phyloP scores from a whole-genome alignment of 257 asterid genomes.

The Nicotiana benthamiana region DNA sequence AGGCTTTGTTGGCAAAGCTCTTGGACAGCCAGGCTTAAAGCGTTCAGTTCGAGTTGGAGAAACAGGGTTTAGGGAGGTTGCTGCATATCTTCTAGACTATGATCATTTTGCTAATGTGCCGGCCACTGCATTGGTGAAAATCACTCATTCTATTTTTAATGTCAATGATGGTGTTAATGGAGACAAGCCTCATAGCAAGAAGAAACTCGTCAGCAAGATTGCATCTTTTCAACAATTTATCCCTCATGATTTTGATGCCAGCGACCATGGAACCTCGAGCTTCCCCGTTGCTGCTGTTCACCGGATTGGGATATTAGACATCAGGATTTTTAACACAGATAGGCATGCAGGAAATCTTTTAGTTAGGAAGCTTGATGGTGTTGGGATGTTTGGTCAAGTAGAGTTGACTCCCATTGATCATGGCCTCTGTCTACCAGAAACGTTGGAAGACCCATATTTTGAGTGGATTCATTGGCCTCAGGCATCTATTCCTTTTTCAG shows the following conservation, averaged over 20 bases:
- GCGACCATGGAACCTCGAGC: constrained; percentile 92
- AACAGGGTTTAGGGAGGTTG: constrained; percentile 92
- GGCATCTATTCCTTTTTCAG: constrained; percentile 94
- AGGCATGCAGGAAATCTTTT: constrained; percentile 93
- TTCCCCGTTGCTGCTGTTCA: constrained; percentile 89
- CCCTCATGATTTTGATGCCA: constrained; percentile 87
- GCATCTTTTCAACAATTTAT: constrained; percentile 87
- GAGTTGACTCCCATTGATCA: constrained; percentile 90
- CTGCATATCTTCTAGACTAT: constrained; percentile 86
- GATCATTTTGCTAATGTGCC: constrained; percentile 92
- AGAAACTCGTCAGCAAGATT: constrained; percentile 73
- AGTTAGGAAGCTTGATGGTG: constrained; percentile 79
- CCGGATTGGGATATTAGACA: constrained; percentile 87
- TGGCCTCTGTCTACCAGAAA: constrained; percentile 93
- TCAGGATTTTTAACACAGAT: constrained; percentile 92
- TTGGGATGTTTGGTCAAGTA: constrained; percentile 80
- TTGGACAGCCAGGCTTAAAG: constrained; percentile 90
- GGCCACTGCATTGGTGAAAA: constrained; percentile 83
- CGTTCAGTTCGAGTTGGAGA: constrained; percentile 90
- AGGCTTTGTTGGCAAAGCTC: constrained; percentile 93
- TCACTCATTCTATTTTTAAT: constrained; percentile 79
- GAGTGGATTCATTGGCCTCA: constrained; percentile 99
- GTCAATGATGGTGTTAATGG: constrained; percentile 80
- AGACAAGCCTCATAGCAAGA: constrained; percentile 41
- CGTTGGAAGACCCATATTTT: constrained; percentile 89